Base-by-base conservation (phyloP, 495 filamentous ascomycete genomes). In the Staphylotrichum tortipilum region DNA sequence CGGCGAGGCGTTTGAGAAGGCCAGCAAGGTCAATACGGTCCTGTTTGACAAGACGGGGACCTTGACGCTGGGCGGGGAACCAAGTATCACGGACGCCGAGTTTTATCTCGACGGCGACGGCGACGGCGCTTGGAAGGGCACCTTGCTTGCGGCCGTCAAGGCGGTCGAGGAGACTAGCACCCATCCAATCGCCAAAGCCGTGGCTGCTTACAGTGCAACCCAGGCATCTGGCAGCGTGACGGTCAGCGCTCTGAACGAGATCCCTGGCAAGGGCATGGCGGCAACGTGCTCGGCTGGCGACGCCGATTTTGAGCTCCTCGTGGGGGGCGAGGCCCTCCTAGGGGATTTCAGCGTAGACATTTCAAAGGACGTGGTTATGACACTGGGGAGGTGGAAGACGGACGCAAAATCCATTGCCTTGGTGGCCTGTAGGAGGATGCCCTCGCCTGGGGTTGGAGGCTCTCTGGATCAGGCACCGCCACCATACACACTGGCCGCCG, bases 11-110 rank as follows among this genome's bases (percentile, higher is more conserved):
- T 96, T 97, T 58, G 87, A 97, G 65, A 89, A 94, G 69, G 89
- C 92, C 10, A 94, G 88, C 54, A 75, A 75, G 4, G 74, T 96
- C 7, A 86, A 94, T 62, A 83, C 82, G 47, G 80, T 96, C 18
- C 88, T 96, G 12, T 96, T 97, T 57, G 91, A 97, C 71, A 97
- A 97, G 71, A 97, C 91, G 0, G 91, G 91, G 0, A 97, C 91
- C 1, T 68, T 97, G 41, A 97, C 91, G 0, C 71, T 86, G 56
- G 91, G 91, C 30, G 88, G 86, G 29, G 83, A 89, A 46, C 80
- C 90, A 0, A 82, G 68, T 8, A 83, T 97, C 21, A 86, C 88
- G 0, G 84, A 94, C 38, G 77, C 83, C 47, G 71, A 82, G 54
- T 54, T 82, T 23, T 57, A 61, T 14, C 41, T 69, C 4, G 57